These are phyloP conservation scores for Quercus rubra DNA, from an alignment of 306 rosid species.

Conservation along the genomic window DNA sequence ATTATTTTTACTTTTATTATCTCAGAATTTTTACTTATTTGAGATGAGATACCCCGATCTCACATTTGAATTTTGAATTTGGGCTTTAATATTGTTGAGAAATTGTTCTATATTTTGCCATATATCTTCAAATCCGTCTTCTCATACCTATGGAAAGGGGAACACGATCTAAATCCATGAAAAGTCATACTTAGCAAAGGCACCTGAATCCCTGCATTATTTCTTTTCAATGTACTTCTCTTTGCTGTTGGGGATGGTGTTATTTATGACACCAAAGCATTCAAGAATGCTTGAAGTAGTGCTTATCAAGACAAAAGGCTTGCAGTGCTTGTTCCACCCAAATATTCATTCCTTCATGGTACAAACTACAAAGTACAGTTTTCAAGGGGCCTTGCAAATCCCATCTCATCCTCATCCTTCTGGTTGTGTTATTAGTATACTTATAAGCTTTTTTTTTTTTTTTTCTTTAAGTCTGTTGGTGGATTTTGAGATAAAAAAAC, in stretches of 20 bases:
- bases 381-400: neutral
- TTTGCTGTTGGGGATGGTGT: neutral
- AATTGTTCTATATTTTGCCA: no score
- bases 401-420: neutral
- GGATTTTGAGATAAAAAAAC: neutral
- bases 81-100: no score
- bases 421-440: no score
- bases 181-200: no score
- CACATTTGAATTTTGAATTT: no score
- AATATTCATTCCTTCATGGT: neutral
- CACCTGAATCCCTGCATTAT: no score
- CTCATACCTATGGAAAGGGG: no score
- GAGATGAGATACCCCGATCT: no score
- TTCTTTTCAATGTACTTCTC: neutral
- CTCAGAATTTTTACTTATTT: no score
- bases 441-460: neutral
- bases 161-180: no score
- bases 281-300: neutral
- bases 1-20: no score
- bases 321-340: neutral
- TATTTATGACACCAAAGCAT: neutral
- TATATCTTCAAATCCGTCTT: no score
- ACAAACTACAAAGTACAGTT: neutral
- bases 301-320: neutral
- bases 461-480: neutral